Evolutionary conservation across 2,329 filamentous ascomycete genomes (phyloP), one percentile per base, ranked within the genome.

Genomic region (Phialocephala sp.): DNA sequence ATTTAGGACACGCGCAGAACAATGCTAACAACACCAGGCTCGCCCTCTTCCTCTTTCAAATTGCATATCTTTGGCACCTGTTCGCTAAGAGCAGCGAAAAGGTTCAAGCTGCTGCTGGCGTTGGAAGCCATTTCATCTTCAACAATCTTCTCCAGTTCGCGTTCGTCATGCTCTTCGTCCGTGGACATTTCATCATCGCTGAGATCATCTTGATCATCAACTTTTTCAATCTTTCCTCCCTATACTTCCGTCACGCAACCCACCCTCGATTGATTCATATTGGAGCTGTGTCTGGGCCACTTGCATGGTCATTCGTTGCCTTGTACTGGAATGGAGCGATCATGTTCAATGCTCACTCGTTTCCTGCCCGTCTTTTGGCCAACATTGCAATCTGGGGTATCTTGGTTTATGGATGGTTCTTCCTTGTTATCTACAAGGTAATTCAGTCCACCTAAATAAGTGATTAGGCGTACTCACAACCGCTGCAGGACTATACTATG

Each of bases 381-480:
- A 97, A 97, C 76, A 82, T 97, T 71, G 93, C 93, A 72, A 91
- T 97, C 74, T 97, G 93, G 93, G 87, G 89, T 32, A 89, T 94
- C 69, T 81, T 94, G 47, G 87, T 85, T 1, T 91, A 93, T 73
- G 93, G 93, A 9, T 74, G 87, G 43, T 92, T 93, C 77, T 94
- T 94, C 81, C 84, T 97, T 61, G 77, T 87, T 2, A 80, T 84
- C 18, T 93, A 90, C 80, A 92, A 91, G 83, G 92, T 87, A 70
- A 9, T 15, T 24, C 22, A 8, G 12, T 27, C 27, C 27, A 6
- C 27, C 6, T 32, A 32, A 8, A n/a, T 8, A 11, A 24, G 12
- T 8, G 8, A 8, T 11, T 35, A 11, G 8, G 24, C 32, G 24
- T 5, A 37, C 27, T 69, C 43, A 62, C 43, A 83, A 18, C n/a